Conservation (phyloP, 2,329 filamentous ascomycete genomes). For the Diaporthe capsici region DNA sequence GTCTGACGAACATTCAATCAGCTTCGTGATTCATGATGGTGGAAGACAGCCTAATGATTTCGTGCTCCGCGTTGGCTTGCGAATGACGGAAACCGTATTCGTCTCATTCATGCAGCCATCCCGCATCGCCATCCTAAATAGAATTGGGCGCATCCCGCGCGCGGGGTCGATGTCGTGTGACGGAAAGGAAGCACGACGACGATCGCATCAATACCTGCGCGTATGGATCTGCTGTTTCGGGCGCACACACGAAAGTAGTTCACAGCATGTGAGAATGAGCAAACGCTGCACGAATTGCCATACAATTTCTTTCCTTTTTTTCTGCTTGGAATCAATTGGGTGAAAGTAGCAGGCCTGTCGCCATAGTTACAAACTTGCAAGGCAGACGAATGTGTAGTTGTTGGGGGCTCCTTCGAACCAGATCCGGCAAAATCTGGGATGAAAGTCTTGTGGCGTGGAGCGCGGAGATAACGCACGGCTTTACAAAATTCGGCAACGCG, state of each 20-base stretch:
- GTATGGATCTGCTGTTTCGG: background rate
- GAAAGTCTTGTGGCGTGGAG: background rate
- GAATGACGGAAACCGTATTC: background rate
- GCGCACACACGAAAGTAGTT: background rate
- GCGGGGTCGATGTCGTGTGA: conserved; percentile 9
- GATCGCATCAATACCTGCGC: too few relatives aligned
- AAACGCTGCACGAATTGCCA: background rate
- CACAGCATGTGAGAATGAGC: background rate
- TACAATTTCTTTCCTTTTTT: too few relatives aligned
- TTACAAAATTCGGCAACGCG: background rate
- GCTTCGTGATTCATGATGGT: background rate
- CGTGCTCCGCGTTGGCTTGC: conserved; percentile 10
- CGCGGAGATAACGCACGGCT: background rate
- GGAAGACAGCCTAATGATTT: conserved; percentile 24
- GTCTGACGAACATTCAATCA: background rate
- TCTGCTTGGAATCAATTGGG: background rate
- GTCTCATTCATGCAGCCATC: conserved; percentile 13
- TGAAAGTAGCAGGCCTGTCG: too few relatives aligned
- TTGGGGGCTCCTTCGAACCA: background rate
- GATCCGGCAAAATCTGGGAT: background rate
- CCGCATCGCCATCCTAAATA: background rate
- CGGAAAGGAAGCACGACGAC: background rate
- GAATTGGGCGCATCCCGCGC: background rate
- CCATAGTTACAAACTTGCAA: background rate
- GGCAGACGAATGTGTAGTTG: too few relatives aligned